Evolutionary conservation across 306 rosid species (phyloP).

Genomic region (Senna tora): DNA sequence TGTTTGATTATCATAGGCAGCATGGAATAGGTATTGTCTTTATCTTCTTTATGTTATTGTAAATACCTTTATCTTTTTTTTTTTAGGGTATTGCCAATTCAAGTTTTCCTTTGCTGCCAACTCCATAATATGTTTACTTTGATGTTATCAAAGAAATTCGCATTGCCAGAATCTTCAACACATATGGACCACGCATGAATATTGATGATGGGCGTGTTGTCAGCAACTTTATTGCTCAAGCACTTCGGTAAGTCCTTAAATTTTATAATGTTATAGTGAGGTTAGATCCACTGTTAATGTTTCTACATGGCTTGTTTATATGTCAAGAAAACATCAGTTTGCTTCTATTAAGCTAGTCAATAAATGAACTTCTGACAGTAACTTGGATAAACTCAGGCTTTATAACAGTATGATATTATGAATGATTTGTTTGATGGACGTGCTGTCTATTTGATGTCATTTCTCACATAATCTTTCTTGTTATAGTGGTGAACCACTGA

Average conservation of each 20-base stretch:
- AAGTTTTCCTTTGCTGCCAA: neutral
- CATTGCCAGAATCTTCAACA: constrained; percentile 92
- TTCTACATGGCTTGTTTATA: constrained; percentile 1
- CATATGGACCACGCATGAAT: constrained; percentile 95
- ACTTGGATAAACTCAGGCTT: neutral
- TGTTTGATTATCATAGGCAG: constrained; percentile 96
- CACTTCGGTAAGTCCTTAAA: constrained; percentile 68
- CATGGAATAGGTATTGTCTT: constrained; percentile 74
- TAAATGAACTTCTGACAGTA: neutral
- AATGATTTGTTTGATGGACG: neutral
- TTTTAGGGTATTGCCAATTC: constrained; percentile 6
- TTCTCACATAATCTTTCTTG: constrained; percentile 11
- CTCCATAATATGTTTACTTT: neutral
- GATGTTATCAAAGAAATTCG: constrained; percentile 64
- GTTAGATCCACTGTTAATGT: constrained; percentile 4
- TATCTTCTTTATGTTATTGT: constrained; percentile 10
- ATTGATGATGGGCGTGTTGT: constrained; percentile 96
- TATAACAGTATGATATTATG: neutral
- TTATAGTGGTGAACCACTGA: constrained; percentile 73
- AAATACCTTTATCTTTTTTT: neutral
- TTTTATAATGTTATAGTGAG: constrained; percentile 11
- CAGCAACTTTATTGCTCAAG: constrained; percentile 95
- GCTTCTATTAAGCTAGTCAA: constrained; percentile 7
- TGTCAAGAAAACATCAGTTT: neutral
- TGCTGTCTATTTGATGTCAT: constrained; percentile 4